Evolutionary conservation across 257 asterid genomes (phyloP).

Genomic region (Euphrasia confusa): DNA sequence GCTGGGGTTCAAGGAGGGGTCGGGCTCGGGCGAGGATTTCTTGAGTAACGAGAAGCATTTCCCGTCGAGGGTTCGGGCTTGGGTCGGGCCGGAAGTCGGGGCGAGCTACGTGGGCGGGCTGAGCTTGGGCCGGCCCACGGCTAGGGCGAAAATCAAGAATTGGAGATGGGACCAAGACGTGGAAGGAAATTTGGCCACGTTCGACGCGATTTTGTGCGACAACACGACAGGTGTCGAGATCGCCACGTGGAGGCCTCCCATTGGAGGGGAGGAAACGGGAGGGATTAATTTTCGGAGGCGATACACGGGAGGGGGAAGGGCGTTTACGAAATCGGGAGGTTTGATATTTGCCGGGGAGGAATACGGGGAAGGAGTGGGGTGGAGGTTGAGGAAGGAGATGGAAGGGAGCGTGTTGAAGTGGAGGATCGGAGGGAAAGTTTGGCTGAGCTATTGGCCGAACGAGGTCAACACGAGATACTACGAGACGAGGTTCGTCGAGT

Average conservation of each 20-base stretch:
- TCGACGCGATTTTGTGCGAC: conserved; percentile 61
- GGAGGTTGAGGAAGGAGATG: conserved; percentile 79
- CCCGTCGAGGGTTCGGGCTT: conserved; percentile 65
- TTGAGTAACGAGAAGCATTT: conserved; percentile 55
- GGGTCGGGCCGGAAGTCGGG: conserved; percentile 91
- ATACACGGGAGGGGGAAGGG: conserved; percentile 47
- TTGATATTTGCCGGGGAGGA: conserved; percentile 66
- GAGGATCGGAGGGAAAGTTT: conserved; percentile 78
- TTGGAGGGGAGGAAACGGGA: conserved; percentile 24
- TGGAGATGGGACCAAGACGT: conserved; percentile 97
- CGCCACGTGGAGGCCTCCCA: conserved; percentile 58
- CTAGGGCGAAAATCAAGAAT: conserved; percentile 49
- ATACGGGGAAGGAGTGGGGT: conserved; percentile 46
- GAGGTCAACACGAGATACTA: conserved; percentile 35
- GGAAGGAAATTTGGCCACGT: conserved; percentile 65
- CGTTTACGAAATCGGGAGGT: conserved; percentile 68
- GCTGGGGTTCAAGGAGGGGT: conserved; percentile 64
- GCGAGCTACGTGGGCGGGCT: conserved; percentile 68
- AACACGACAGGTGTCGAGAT: conserved; percentile 54
- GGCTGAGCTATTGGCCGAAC: conserved; percentile 77
- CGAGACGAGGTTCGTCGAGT: conserved; percentile 69
- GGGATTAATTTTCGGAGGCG: conserved; percentile 35
- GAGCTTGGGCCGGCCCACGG: conserved; percentile 73
- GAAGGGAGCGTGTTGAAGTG: conserved; percentile 89
- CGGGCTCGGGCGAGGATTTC: conserved; percentile 27